Evolutionary conservation across 441 rosid genomes (phyloP).

Genomic region (Arabidopsis lyrata): DNA sequence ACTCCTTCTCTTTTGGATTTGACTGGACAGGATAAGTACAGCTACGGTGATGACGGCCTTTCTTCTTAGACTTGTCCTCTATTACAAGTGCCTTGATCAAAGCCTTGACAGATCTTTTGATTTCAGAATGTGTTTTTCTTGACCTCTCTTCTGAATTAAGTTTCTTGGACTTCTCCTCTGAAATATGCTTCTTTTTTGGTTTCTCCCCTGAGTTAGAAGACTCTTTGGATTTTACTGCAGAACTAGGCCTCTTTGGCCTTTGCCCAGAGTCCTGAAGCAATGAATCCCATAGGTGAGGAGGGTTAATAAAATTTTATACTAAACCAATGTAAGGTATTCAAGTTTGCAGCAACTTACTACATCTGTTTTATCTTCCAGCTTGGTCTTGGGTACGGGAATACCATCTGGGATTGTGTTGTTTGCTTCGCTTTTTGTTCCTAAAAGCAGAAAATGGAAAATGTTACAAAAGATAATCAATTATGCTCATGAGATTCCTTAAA

Average conservation of each 20-base stretch:
- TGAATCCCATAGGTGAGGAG: slow-evolving; percentile 1
- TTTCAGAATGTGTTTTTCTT: slow-evolving; percentile 39
- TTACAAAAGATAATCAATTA: slow-evolving; percentile 9
- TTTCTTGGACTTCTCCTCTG: slow-evolving; percentile 44
- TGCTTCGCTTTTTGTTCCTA: slow-evolving; percentile 48
- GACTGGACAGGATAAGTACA: slow-evolving; percentile 53
- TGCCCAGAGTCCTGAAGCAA: slow-evolving; percentile 33
- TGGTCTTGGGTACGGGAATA: slow-evolving; percentile 18
- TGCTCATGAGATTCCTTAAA: not conserved
- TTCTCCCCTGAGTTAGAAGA: slow-evolving; percentile 43
- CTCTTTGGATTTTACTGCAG: slow-evolving; percentile 26
- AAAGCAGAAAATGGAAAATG: not conserved
- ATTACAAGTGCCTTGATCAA: slow-evolving; percentile 60
- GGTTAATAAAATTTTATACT: not conserved
- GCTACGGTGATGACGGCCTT: slow-evolving; percentile 58
- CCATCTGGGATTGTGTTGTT: slow-evolving; percentile 25
- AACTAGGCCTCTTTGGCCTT: slow-evolving; percentile 39
- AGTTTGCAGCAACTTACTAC: slow-evolving; percentile 48
- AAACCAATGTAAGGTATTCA: not conserved
- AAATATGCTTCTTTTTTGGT: slow-evolving; percentile 24
- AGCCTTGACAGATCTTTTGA: slow-evolving; percentile 60
- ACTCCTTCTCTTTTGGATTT: slow-evolving; percentile 36
- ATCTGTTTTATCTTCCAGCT: slow-evolving; percentile 33
- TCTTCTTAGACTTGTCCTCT: slow-evolving; percentile 65
- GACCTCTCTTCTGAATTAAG: slow-evolving; percentile 54